Conservation (phyloP, 2,329 filamentous ascomycete species). For the Acrodontium crateriforme region DNA sequence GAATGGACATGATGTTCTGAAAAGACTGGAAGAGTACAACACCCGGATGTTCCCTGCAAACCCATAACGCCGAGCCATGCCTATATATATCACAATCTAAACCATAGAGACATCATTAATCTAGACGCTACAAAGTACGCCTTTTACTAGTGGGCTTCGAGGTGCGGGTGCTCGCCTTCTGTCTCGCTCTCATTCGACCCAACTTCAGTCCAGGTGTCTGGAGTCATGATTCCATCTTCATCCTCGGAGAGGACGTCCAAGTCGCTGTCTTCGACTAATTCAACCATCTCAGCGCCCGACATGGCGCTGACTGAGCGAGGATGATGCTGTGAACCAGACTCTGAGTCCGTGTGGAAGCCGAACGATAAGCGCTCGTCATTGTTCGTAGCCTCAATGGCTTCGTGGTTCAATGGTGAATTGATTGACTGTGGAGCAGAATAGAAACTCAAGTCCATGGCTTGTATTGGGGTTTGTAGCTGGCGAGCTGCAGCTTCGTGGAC, state of each 20-base stretch:
- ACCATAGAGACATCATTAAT: no score
- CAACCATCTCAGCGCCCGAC: conserved; percentile 16
- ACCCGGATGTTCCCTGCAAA: background rate
- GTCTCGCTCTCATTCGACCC: conserved; percentile 22
- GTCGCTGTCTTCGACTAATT: conserved; percentile 21
- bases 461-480: conserved; percentile 3
- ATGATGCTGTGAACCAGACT: conserved; percentile 11
- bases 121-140: no score
- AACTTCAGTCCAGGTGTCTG: conserved; percentile 25
- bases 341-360: conserved; percentile 15
- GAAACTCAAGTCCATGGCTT: conserved; percentile 15
- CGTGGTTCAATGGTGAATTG: no score
- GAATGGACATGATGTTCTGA: conserved; percentile 32
- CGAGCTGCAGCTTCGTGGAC: conserved; percentile 17
- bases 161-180: no score
- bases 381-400: no score
- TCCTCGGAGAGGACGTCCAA: conserved; percentile 22
- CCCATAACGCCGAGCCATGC: no score
- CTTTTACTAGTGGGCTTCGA: no score
- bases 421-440: conserved; percentile 16
- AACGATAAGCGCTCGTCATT: conserved; percentile 14
- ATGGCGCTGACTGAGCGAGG: conserved; percentile 10
- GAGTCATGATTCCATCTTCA: conserved; percentile 22
- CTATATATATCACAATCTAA: no score
- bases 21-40: conserved; percentile 29